Evolutionary conservation across 306 rosid species (phyloP).

Genomic region (Albizia julibrissin): DNA sequence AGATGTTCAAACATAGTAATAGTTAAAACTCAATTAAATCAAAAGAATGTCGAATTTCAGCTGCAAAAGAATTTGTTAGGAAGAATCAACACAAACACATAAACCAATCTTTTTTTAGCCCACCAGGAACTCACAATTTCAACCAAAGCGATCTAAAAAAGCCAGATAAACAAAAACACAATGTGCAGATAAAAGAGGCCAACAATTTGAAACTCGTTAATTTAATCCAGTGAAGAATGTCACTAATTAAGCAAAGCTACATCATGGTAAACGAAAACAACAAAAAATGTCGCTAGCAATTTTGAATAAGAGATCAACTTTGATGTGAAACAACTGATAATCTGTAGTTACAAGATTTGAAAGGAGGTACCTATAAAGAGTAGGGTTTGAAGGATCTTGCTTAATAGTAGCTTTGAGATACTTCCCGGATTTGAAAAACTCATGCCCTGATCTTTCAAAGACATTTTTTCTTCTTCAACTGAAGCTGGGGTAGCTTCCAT

Average conservation of each 20-base stretch:
- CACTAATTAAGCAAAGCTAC: neutral
- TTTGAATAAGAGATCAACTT: neutral
- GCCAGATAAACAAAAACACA: constrained; percentile 24
- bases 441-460: constrained; percentile 88
- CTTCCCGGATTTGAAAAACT: constrained; percentile 83
- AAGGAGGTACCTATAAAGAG: constrained; percentile 78
- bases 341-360: neutral
- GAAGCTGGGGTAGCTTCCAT: constrained; percentile 57
- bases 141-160: neutral
- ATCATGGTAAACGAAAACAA: neutral
- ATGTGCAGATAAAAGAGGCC: neutral
- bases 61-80: neutral
- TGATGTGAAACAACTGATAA: neutral
- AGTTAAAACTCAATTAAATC: no score
- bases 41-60: neutral
- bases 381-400: constrained; percentile 79
- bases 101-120: no score
- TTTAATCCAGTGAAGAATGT: neutral
- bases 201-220: constrained; percentile 15
- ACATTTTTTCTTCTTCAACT: constrained; percentile 29
- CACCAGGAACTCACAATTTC: neutral
- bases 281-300: neutral
- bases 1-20: no score
- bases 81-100: neutral
- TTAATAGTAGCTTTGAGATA: constrained; percentile 93